Base-by-base conservation (phyloP, 805 yeast species). In the Lipomyces kockii region DNA sequence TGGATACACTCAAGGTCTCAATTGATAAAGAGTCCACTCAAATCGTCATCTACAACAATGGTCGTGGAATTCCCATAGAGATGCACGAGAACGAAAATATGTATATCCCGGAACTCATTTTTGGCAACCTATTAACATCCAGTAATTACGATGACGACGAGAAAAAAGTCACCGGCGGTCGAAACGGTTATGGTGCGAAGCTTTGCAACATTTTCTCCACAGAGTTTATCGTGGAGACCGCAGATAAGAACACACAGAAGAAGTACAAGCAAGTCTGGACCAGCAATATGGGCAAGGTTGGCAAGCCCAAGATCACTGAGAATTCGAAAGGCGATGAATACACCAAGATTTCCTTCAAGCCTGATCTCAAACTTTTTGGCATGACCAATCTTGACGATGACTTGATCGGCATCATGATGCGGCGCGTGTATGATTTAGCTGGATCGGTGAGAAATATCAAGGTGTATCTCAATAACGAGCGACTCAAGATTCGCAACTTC, bases 161-260 rank as follows among this genome's bases (percentile, higher is more conserved):
- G 76, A 91, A 91, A 79, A 95, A 95, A 78, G 98, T 95, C 43
- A 91, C 97, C 1, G 99, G 99, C 82, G 99, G 99, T 79, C 87
- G 99, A 82, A 95, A 95, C 77, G 99, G 99, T 71, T 95, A 88
- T 77, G 99, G 99, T 79, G 99, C 99, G 60, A 95, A 95, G 76
- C 79, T 95, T 64, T 95, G 99, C 86, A 95, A 95, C 78, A 95
- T 95, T 70, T 95, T 94, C 78, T 92, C 97, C 32, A 90, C 92
- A 3, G 89, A 89, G 74, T 95, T 95, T 76, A 84, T 83, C 14
- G 84, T 95, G 35, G 97, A 92, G 77, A 95, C 99, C 6, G 94
- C 97, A 22, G 97, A 95, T 78, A 84, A 87, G 62, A 79, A 77
- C 57, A 81, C 83, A 11, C 88, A 85, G 62, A 84, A 86, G 74